These are phyloP conservation scores for Hyphopichia khmerensis DNA, from an alignment of 1,139 yeast species.

Conservation along the genomic window DNA sequence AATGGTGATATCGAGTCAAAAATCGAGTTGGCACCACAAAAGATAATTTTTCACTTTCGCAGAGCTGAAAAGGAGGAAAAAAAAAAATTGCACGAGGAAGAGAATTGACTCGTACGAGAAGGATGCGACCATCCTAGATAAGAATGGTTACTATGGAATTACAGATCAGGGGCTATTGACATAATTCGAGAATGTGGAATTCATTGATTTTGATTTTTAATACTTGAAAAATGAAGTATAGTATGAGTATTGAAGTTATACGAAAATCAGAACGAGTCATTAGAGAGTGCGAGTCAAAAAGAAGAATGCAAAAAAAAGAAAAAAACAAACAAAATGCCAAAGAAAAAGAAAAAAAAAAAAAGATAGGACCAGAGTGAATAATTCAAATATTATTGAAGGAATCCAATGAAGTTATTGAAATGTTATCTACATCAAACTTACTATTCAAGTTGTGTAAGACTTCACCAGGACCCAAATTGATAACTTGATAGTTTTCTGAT, in stretches of 20 bases:
- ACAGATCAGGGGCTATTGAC: too few relatives aligned
- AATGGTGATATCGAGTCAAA: conserved; percentile 1
- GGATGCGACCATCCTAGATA: conserved; percentile 2
- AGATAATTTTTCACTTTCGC: neutral
- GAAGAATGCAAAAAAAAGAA: neutral
- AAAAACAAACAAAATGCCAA: neutral
- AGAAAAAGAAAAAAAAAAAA: neutral
- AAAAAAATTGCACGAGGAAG: neutral
- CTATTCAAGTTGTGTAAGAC: conserved; percentile 26
- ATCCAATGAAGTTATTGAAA: neutral
- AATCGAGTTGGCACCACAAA: neutral
- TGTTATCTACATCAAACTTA: conserved; percentile 11
- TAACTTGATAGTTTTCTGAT: conserved; percentile 18
- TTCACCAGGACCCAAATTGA: conserved; percentile 42
- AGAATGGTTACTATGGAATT: too few relatives aligned
- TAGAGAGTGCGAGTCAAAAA: neutral
- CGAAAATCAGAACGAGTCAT: neutral
- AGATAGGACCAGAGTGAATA: conserved; percentile 1
- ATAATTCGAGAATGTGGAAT: too few relatives aligned
- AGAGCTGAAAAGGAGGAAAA: neutral
- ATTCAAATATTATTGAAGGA: neutral
- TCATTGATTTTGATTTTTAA: too few relatives aligned
- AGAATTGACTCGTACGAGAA: conserved; percentile 6
- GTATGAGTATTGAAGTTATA: too few relatives aligned
- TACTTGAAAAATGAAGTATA: too few relatives aligned